Percentiles rank a stretch among this genome's conserved stretches.
phyloP scores from a whole-genome alignment of 805 yeast species.

The Suhomyces kilbournensis region DNA sequence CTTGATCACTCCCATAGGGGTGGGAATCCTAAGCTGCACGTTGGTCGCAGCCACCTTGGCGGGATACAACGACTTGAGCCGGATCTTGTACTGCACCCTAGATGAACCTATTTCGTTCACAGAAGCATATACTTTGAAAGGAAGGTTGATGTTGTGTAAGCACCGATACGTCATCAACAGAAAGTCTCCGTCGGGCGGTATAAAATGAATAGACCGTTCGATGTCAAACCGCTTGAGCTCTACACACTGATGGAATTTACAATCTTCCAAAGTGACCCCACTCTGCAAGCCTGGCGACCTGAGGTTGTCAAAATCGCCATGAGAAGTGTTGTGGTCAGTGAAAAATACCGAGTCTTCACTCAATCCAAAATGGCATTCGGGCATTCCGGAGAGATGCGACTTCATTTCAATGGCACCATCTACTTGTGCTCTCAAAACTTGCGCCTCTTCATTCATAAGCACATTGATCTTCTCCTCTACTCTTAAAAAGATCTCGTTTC shows the following conservation, averaged over 20 bases:
- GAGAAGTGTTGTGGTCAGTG: neutral
- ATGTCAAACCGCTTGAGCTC: constrained; percentile 64
- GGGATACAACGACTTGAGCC: constrained; percentile 60
- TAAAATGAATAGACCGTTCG: constrained; percentile 62
- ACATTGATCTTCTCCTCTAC: constrained; percentile 74
- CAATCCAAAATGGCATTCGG: constrained; percentile 77
- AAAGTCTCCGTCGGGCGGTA: constrained; percentile 87
- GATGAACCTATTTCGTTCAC: constrained; percentile 44
- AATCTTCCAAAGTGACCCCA: constrained; percentile 63
- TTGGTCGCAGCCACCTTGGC: constrained; percentile 58
- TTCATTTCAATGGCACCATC: constrained; percentile 74
- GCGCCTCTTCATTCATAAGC: constrained; percentile 62
- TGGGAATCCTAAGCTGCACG: constrained; percentile 63
- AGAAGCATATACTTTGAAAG: constrained; percentile 63
- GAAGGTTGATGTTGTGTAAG: constrained; percentile 54
- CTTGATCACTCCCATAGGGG: constrained; percentile 46
- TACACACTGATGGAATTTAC: constrained; percentile 86
- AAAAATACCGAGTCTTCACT: constrained; percentile 45
- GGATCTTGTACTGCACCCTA: constrained; percentile 54
- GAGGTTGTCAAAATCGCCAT: constrained; percentile 8
- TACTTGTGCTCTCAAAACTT: constrained; percentile 64
- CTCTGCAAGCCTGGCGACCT: constrained; percentile 22
- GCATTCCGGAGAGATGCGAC: constrained; percentile 76
- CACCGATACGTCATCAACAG: constrained; percentile 71
- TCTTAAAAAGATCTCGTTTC: constrained; percentile 75